Conservation (phyloP, 495 filamentous ascomycete genomes). For the Pseudomonodictys pantanalensis region DNA sequence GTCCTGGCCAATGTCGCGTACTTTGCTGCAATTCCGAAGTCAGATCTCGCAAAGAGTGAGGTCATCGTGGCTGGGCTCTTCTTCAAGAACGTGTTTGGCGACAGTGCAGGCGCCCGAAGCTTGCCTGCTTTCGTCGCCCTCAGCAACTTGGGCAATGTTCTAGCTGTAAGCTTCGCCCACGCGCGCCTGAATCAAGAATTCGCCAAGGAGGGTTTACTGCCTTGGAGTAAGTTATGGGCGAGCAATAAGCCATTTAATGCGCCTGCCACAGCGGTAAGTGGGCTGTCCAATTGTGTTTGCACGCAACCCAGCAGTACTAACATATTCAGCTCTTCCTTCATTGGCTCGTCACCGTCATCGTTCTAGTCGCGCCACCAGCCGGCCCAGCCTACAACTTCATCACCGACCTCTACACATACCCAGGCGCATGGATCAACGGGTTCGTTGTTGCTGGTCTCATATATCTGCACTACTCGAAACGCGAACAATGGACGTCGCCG, state of each 20-base stretch:
- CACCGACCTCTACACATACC: slow-evolving; percentile 54
- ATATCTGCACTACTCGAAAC: slow-evolving; percentile 47
- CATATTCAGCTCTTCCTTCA: slow-evolving; percentile 45
- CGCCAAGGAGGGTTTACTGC: slow-evolving; percentile 27
- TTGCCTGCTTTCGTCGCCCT: slow-evolving; percentile 28
- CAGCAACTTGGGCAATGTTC: slow-evolving; percentile 30
- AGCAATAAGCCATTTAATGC: slow-evolving; percentile 30
- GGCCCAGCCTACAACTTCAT: slow-evolving; percentile 47
- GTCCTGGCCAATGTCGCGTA: slow-evolving; percentile 31
- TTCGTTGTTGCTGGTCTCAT: slow-evolving; percentile 51
- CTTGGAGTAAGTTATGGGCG: slow-evolving; percentile 28
- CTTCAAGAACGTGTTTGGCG: slow-evolving; percentile 30
- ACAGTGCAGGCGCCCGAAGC: slow-evolving; percentile 25
- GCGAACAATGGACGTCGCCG: slow-evolving; percentile 47
- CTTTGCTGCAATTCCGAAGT: slow-evolving; percentile 27
- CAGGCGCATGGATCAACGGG: slow-evolving; percentile 52
- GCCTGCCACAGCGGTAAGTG: slow-evolving; percentile 27
- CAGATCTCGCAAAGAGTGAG: slow-evolving; percentile 23
- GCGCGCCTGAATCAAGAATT: slow-evolving; percentile 30
- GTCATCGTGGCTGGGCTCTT: slow-evolving; percentile 31
- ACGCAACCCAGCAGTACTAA: neutral
- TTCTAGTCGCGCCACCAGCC: slow-evolving; percentile 47
- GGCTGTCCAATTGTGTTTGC: neutral
- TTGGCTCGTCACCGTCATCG: slow-evolving; percentile 48
- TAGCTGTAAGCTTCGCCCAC: slow-evolving; percentile 30